Evolutionary conservation across 2,329 filamentous ascomycete species (phyloP).

Genomic region (Dactylellina leptospora): DNA sequence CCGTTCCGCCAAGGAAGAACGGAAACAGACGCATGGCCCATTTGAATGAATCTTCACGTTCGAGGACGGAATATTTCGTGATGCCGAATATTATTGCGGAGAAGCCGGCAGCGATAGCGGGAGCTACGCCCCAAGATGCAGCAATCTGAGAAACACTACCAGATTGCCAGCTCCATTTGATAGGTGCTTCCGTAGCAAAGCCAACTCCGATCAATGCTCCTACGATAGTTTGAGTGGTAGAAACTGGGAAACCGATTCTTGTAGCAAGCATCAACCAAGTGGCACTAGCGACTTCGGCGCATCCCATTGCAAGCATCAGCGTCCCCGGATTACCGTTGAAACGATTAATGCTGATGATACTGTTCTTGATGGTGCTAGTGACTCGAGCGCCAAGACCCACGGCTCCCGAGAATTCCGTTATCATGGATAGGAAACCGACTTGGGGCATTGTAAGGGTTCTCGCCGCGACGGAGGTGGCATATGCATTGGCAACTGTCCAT

Average conservation of each 20-base stretch:
- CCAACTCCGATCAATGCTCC: conserved; percentile 63
- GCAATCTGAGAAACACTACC: conserved; percentile 69
- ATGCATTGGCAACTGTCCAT: conserved; percentile 81
- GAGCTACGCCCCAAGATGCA: conserved; percentile 70
- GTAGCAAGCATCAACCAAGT: conserved; percentile 67
- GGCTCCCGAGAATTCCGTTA: conserved; percentile 75
- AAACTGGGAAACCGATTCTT: conserved; percentile 65
- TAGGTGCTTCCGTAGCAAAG: conserved; percentile 63
- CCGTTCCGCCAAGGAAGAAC: conserved; percentile 68
- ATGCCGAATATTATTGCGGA: conserved; percentile 67
- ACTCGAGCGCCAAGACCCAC: conserved; percentile 74
- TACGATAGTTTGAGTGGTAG: conserved; percentile 63
- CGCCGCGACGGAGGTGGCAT: conserved; percentile 82
- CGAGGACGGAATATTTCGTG: conserved; percentile 68
- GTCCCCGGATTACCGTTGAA: conserved; percentile 63
- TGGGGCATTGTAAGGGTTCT: conserved; percentile 75
- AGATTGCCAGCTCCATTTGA: conserved; percentile 67
- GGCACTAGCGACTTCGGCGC: conserved; percentile 64
- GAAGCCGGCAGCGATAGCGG: conserved; percentile 66
- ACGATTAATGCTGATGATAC: conserved; percentile 59
- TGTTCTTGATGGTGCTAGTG: conserved; percentile 81
- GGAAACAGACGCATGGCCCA: conserved; percentile 67
- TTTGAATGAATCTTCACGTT: conserved; percentile 66
- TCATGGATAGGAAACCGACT: conserved; percentile 71
- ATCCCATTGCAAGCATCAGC: conserved; percentile 67